phyloP scores from a whole-genome alignment of 2,329 filamentous ascomycete species.

The Aspergillus candidus region DNA sequence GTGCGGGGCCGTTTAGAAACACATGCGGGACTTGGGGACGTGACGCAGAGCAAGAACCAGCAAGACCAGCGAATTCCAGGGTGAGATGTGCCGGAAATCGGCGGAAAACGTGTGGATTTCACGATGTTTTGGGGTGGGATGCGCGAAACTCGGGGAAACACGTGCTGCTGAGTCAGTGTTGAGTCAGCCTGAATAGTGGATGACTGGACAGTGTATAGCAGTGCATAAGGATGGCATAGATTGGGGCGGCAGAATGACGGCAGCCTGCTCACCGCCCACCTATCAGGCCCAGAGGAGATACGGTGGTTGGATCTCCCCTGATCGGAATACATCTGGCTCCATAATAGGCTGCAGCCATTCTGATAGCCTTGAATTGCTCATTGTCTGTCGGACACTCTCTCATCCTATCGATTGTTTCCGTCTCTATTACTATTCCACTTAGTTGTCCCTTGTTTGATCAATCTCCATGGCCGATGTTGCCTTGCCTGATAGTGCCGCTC shows the following conservation, averaged over 20 bases:
- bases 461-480: constrained; percentile 26
- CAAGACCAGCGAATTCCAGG: constrained; percentile 5
- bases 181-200: background rate
- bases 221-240: no score
- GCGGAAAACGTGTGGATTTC: constrained; percentile 21
- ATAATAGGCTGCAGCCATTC: no score
- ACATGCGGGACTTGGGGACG: constrained; percentile 15
- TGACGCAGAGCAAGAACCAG: constrained; percentile 13
- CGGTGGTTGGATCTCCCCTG: no score
- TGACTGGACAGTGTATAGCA: background rate
- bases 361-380: no score
- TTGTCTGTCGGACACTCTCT: background rate
- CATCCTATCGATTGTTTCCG: background rate
- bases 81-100: constrained; percentile 34
- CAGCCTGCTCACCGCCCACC: no score
- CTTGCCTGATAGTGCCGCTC: constrained; percentile 20
- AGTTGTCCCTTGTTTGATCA: background rate
- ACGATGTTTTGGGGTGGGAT: no score
- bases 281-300: no score
- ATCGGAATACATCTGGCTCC: no score
- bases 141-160: constrained; percentile 23
- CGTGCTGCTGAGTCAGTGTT: constrained; percentile 1
- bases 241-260: no score
- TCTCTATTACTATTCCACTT: background rate
- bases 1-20: constrained; percentile 12